These are phyloP conservation scores for Suillus alpinus DNA, from an alignment of 768 basidiomycete genomes.

Conservation along the genomic window DNA sequence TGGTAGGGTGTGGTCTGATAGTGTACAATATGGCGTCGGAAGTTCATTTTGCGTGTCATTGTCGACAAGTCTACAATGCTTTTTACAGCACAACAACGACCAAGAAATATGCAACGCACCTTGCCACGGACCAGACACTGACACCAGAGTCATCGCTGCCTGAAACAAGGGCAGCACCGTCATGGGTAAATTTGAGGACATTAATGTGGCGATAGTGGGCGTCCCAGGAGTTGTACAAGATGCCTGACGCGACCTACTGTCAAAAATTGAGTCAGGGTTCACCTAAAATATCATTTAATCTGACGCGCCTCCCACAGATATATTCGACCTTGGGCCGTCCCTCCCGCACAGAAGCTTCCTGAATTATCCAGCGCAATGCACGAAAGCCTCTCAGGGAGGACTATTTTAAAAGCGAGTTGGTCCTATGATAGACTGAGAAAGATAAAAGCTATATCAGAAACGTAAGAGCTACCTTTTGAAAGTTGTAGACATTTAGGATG, in stretches of 20 bases:
- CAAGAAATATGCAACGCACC: conserved; percentile 46
- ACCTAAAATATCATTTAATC: background rate
- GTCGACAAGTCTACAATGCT: conserved; percentile 61
- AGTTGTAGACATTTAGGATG: conserved; percentile 85
- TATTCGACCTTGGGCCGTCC: conserved; percentile 83
- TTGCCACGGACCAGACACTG: conserved; percentile 85
- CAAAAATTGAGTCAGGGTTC: conserved; percentile 11
- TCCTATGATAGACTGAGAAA: conserved; percentile 52
- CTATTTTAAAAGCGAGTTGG: conserved; percentile 81
- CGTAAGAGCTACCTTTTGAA: conserved; percentile 72
- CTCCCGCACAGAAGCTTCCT: conserved; percentile 82
- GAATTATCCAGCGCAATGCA: conserved; percentile 73
- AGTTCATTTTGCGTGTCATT: conserved; percentile 72
- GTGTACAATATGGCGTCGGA: conserved; percentile 70
- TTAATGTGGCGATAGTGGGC: conserved; percentile 92
- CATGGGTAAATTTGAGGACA: conserved; percentile 78
- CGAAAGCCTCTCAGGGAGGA: conserved; percentile 86
- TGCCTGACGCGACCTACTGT: conserved; percentile 84
- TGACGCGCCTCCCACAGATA: conserved; percentile 92
- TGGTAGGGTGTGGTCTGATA: conserved; percentile 91
- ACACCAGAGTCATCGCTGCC: conserved; percentile 90
- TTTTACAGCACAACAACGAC: conserved; percentile 9
- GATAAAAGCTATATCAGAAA: background rate
- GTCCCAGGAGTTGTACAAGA: conserved; percentile 88
- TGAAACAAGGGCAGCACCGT: conserved; percentile 75